phyloP scores from a whole-genome alignment of 2,329 filamentous ascomycete species.

The Aspergillus caelatus region DNA sequence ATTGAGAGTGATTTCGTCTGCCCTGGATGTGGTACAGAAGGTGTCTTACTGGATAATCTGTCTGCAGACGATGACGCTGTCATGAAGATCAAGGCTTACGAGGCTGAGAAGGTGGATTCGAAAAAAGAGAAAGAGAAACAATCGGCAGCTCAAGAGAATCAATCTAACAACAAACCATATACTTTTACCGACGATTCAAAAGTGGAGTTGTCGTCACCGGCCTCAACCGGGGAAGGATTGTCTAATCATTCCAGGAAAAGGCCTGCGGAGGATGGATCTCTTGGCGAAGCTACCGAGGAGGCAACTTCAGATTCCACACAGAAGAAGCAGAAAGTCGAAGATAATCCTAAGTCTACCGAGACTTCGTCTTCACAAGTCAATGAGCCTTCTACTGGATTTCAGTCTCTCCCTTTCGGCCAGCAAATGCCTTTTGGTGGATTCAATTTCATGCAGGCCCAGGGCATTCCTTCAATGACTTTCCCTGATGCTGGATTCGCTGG shows the following conservation, averaged over 20 bases:
- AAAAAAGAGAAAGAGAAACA: constrained; percentile 48
- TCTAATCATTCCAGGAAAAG: constrained; percentile 70
- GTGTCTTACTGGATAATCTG: constrained; percentile 90
- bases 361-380: constrained; percentile 16
- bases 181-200: constrained; percentile 16
- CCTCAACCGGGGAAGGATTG: constrained; percentile 34
- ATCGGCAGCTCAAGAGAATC: constrained; percentile 28
- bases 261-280: constrained; percentile 70
- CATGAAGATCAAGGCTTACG: constrained; percentile 76
- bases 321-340: constrained; percentile 51
- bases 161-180: constrained; percentile 22
- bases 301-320: constrained; percentile 30
- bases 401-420: constrained; percentile 33
- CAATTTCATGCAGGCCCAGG: constrained; percentile 34
- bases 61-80: constrained; percentile 77
- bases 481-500: constrained; percentile 36
- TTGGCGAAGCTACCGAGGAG: constrained; percentile 55
- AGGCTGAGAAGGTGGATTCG: constrained; percentile 54
- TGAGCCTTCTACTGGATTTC: constrained; percentile 20
- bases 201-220: constrained; percentile 33
- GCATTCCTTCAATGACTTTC: constrained; percentile 38
- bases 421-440: constrained; percentile 40
- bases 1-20: constrained; percentile 98
- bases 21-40: constrained; percentile 86
- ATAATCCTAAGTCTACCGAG: constrained; percentile 24